Percentiles rank a stretch among this genome's conserved stretches.
phyloP scores from a whole-genome alignment of 192 early-diverging fungal genomes.

The Glomus cerebriforme region DNA sequence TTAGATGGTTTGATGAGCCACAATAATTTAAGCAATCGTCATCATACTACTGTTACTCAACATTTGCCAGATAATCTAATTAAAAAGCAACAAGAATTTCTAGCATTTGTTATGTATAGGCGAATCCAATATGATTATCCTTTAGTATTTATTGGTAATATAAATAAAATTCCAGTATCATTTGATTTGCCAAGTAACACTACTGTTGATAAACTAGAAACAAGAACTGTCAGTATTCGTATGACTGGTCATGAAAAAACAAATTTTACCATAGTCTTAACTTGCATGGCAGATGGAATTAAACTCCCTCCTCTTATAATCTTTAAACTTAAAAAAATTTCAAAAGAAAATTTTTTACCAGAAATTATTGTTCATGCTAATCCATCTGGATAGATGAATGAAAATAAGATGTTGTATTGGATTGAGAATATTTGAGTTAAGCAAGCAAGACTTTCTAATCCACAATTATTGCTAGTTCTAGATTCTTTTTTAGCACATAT shows the following conservation, averaged over 20 bases:
- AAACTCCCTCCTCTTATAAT: background rate
- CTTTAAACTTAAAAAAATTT: constrained; percentile 15
- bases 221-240: background rate
- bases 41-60: background rate
- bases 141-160: constrained; percentile 12
- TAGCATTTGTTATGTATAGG: constrained; percentile 13
- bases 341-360: background rate
- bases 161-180: constrained; percentile 11
- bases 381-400: constrained; percentile 3
- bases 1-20: constrained; percentile 4
- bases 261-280: constrained; percentile 3
- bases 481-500: background rate
- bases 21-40: background rate
- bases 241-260: too few species aligned
- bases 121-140: constrained; percentile 13
- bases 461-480: background rate
- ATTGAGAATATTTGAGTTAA: constrained; percentile 10
- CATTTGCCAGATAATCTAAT: constrained; percentile 20
- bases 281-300: constrained; percentile 6
- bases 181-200: constrained; percentile 3
- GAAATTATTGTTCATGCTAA: background rate
- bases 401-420: constrained; percentile 11
- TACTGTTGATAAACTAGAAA: background rate
- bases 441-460: background rate
- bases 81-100: constrained; percentile 9